Evolutionary conservation across 345 rosid genomes (phyloP), one percentile per base, ranked within the genome.

Genomic region (Camelina neglecta): DNA sequence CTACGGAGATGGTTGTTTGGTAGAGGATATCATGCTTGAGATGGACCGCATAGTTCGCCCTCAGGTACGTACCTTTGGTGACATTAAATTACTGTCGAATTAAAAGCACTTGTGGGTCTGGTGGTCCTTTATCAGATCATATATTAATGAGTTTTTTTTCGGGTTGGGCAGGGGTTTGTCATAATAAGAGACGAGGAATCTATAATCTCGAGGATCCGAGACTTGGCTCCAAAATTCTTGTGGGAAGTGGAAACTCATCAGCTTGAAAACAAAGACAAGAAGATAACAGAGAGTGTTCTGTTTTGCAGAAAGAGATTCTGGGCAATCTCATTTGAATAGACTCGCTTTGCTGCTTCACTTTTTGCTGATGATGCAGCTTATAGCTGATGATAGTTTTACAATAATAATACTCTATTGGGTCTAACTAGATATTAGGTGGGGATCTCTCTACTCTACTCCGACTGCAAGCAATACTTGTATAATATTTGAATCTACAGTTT

Each of bases 1-100:
- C 57, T 67, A 45, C 11, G 86, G 82, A 39, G 87, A 86, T 77
- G 87, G 87, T 80, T 90, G 99, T 81, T 69, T 71, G 66, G 67
- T 92, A 65, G 98, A 95, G 83, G 97, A 89, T 76, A 79, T 90
- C 50, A 76, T 95, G 87, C 85, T 95, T 81, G 99, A 95, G 88
- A 90, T 95, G 89, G 99, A 95, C 80, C 93, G 90, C 36, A 77
- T 95, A 24, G 42, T 85, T 75, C 89, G 96, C 21, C 96, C 98
- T 63, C 89, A 86, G 96, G 98, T 93, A 86, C 5, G 0, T 29
- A 18, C 18, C 18, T 18, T 18, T 56, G 65, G 35, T 69, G 33
- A 64, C 33, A 47, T 20, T 3, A 26, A 26, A 24, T 26, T 61
- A 41, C 51, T 51, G 8, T 26, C 50, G 62, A 60, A 47, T 29